Evolutionary conservation across 2,329 filamentous ascomycete genomes (phyloP), one percentile per base, ranked within the genome.

Genomic region (Colletotrichum sansevieriae): DNA sequence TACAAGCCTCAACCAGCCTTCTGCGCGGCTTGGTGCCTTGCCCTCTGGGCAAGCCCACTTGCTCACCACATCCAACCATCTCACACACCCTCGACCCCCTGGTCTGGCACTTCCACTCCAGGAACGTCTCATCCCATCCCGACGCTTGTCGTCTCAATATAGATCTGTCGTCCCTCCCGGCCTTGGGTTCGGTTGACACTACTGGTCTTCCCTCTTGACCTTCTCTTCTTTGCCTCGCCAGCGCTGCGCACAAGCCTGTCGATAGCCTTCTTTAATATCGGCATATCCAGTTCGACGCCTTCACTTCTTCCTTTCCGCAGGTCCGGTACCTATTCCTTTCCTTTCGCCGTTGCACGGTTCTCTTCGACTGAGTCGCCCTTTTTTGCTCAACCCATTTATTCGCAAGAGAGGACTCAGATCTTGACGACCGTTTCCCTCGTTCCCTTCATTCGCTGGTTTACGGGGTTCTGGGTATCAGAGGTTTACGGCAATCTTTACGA

Each of bases 191-290:
- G 33, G 52, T 51, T 66, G 52, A 58, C 22, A 49, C 56, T 70
- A 72, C 73, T 76, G 71, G 72, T 73, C 64, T 71, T 74, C 68
- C 75, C 73, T 72, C 72, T 74, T 71, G 74, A 72, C 71, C 71
- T 76, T 73, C 72, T 75, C 63, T 76, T 70, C 72, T 74, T 44
- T 76, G 73, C 73, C 73, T 76, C 74, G 75, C 78, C 78, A 82
- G 81, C 80, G 81, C 83, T 83, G 82, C 81, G 81, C 82, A 83
- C 82, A 83, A 80, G 81, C 79, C 79, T 80, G 82, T 85, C 82
- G 82, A 82, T 85, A 84, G 76, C 82, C 78, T 82, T 86, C 81
- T 82, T 85, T 85, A 80, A 82, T 78, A 82, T 83, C 82, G 80
- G 75, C 79, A 75, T 71, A 73, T 77, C 76, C 74, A 77, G 74